Conservation (phyloP, 2,329 filamentous ascomycete genomes). For the Aspergillus persii region DNA sequence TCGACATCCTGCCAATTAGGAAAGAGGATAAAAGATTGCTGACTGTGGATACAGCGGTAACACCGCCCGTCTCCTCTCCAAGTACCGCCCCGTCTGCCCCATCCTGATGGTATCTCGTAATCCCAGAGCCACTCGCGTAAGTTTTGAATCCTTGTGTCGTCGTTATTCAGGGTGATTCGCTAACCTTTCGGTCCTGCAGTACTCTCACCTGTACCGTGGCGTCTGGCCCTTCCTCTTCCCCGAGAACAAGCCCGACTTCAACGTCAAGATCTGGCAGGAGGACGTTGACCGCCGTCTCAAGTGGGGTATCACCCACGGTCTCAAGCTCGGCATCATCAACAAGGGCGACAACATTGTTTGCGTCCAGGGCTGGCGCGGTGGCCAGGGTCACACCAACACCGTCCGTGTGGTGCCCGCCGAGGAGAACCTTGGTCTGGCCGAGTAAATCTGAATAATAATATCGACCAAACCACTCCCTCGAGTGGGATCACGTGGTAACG, state of each 20-base stretch:
- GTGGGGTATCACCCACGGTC: slow-evolving; percentile 88
- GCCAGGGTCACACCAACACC: slow-evolving; percentile 68
- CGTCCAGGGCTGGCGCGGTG: slow-evolving; percentile 67
- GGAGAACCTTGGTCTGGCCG: slow-evolving; percentile 42
- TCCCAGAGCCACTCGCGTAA: slow-evolving; percentile 69
- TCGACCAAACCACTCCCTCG: not conserved
- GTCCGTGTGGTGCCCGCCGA: slow-evolving; percentile 51
- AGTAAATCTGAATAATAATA: slow-evolving; percentile 23
- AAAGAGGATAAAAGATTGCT: slow-evolving; percentile 15
- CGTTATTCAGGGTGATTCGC: slow-evolving; percentile 1
- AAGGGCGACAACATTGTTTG: slow-evolving; percentile 70
- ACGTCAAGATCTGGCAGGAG: slow-evolving; percentile 92
- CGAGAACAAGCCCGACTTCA: slow-evolving; percentile 92
- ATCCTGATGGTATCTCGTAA: slow-evolving; percentile 99
- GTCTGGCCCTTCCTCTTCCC: slow-evolving; percentile 97
- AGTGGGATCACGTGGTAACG: slow-evolving; percentile 16
- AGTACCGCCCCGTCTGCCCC: slow-evolving; percentile 97
- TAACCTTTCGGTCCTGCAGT: slow-evolving; percentile 45
- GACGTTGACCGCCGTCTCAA: slow-evolving; percentile 96
- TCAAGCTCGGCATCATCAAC: slow-evolving; percentile 76
- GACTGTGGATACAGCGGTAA: slow-evolving; percentile 62
- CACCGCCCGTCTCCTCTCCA: slow-evolving; percentile 91
- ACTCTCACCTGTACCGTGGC: slow-evolving; percentile 92
- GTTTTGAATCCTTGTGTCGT: slow-evolving; percentile 19
- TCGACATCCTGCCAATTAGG: not conserved